A percentile compares a stretch with the other conserved stretches of the same genome.
Conservation (phyloP, 164 flowering plant species). For the Euptelea pleiosperma region DNA sequence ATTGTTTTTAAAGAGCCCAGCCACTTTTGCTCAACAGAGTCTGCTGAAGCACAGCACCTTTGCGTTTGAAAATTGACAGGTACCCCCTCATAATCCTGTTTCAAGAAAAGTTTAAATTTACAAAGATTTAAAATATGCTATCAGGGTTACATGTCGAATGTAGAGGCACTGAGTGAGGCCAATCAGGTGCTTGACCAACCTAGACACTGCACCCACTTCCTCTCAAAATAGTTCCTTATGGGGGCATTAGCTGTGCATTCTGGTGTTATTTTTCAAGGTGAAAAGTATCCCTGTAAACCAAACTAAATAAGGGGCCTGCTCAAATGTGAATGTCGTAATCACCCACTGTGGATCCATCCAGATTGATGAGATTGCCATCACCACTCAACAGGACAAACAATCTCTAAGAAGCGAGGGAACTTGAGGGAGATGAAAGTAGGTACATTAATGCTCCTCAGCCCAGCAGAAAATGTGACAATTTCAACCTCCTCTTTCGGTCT, state of each 20-base stretch:
- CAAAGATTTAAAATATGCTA: no score
- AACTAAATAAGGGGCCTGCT: constrained; percentile 33
- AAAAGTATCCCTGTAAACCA: constrained; percentile 48
- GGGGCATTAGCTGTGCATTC: constrained; percentile 38
- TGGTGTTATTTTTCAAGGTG: constrained; percentile 53
- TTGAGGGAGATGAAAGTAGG: constrained; percentile 61
- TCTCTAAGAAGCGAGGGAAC: constrained; percentile 64
- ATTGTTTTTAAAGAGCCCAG: no score
- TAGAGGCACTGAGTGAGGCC: no score
- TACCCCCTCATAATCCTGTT: no score
- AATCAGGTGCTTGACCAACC: constrained; percentile 42
- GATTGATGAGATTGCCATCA: constrained; percentile 30
- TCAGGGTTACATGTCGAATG: no score
- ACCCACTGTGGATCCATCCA: constrained; percentile 22
- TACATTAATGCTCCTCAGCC: constrained; percentile 56
- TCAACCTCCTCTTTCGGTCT: constrained; percentile 64
- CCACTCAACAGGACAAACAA: constrained; percentile 50
- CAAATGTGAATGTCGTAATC: constrained; percentile 22
- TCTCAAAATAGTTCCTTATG: constrained; percentile 28
- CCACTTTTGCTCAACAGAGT: no score
- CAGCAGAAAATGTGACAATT: constrained; percentile 56
- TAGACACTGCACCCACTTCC: constrained; percentile 16
- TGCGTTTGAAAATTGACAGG: no score
- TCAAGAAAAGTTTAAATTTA: no score
- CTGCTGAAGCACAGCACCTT: no score